Evolutionary conservation across 345 rosid genomes (phyloP).

Genomic region (Murraya koenigii): DNA sequence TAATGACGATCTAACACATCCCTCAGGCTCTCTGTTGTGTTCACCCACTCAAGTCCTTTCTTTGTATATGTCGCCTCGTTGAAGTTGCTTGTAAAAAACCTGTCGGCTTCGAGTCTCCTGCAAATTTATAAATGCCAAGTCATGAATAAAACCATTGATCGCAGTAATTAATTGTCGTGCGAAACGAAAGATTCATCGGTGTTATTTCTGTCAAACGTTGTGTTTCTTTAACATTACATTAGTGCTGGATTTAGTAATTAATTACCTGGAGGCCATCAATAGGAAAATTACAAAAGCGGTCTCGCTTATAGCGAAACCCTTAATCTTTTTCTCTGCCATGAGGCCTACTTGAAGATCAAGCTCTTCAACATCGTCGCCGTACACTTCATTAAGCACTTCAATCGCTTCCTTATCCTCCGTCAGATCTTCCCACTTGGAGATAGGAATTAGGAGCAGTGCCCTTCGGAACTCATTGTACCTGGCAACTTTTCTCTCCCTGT

Average conservation of each 20-base stretch:
- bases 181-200: too few relatives aligned
- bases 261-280: slow-evolving; percentile 53
- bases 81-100: slow-evolving; percentile 54
- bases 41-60: slow-evolving; percentile 61
- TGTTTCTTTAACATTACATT: too few relatives aligned
- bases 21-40: slow-evolving; percentile 43
- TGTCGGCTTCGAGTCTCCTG: slow-evolving; percentile 65
- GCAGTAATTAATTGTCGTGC: too few relatives aligned
- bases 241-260: neutral
- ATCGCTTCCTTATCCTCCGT: slow-evolving; percentile 48
- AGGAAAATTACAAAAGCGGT: slow-evolving; percentile 54
- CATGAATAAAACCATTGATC: too few relatives aligned
- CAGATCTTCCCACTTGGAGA: slow-evolving; percentile 58
- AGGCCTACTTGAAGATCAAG: slow-evolving; percentile 57
- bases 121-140: neutral
- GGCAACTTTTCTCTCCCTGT: slow-evolving; percentile 58
- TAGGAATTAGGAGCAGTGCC: slow-evolving; percentile 41
- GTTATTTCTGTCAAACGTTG: too few relatives aligned
- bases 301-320: slow-evolving; percentile 65
- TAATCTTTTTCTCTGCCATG: slow-evolving; percentile 64
- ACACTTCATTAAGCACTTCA: slow-evolving; percentile 40
- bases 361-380: slow-evolving; percentile 48
- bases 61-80: slow-evolving; percentile 47
- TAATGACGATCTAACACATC: slow-evolving; percentile 56
- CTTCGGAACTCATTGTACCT: slow-evolving; percentile 57